These are phyloP conservation scores for Neocatenulostroma microsporum DNA, from an alignment of 2,329 filamentous ascomycete genomes.

Conservation along the genomic window DNA sequence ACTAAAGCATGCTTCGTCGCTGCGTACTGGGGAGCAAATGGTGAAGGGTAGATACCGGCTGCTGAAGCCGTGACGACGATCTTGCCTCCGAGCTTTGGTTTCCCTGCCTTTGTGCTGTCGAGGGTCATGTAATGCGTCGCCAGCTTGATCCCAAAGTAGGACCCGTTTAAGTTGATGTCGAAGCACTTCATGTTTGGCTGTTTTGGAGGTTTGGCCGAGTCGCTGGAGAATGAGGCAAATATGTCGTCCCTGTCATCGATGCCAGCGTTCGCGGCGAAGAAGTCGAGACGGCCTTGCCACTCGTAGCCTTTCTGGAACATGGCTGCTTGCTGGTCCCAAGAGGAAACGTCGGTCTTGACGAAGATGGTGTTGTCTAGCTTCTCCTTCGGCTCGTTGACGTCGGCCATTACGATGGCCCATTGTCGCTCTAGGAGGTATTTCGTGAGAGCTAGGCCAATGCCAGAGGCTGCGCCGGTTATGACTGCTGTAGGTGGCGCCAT, in stretches of 20 bases:
- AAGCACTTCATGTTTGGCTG: conserved; percentile 30
- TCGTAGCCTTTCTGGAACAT: conserved; percentile 21
- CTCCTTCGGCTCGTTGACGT: conserved; percentile 33
- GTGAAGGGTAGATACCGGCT: conserved; percentile 29
- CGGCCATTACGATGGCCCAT: conserved; percentile 39
- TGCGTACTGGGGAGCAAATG: conserved; percentile 34
- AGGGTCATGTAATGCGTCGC: conserved; percentile 31
- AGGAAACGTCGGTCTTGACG: conserved; percentile 29
- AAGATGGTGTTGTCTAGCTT: conserved; percentile 25
- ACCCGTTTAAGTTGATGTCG: conserved; percentile 27
- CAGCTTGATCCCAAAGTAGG: conserved; percentile 32
- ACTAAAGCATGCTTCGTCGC: conserved; percentile 38
- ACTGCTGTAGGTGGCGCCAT: conserved; percentile 15
- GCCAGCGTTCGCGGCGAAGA: conserved; percentile 28
- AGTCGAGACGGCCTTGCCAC: conserved; percentile 24
- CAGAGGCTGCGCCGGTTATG: conserved; percentile 31
- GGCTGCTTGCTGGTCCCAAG: conserved; percentile 20
- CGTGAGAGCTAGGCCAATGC: conserved; percentile 31
- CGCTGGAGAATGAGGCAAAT: conserved; percentile 20
- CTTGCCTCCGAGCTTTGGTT: conserved; percentile 20
- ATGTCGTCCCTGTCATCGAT: conserved; percentile 32
- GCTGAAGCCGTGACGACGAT: conserved; percentile 30
- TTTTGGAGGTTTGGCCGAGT: conserved; percentile 18
- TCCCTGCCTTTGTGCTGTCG: conserved; percentile 14
- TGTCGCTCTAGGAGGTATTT: conserved; percentile 27